Evolutionary conservation across 2,329 filamentous ascomycete species (phyloP).

Genomic region (Parafenestella ontariensis): DNA sequence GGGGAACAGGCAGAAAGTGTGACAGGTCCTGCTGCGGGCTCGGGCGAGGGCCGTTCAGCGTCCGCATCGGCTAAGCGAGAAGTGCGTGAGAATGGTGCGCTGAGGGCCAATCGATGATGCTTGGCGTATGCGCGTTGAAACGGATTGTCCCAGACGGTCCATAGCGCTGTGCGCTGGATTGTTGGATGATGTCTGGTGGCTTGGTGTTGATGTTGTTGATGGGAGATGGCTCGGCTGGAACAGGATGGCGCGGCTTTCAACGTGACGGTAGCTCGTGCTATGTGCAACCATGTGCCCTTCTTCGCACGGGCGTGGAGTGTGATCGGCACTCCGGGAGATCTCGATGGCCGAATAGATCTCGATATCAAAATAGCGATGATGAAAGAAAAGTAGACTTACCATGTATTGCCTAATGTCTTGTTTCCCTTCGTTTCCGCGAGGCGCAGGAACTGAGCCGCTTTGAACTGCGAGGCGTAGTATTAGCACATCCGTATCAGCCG

Average conservation of each 20-base stretch:
- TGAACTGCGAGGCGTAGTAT: slow-evolving; percentile 66
- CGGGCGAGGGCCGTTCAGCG: slow-evolving; percentile 39
- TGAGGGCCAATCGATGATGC: slow-evolving; percentile 36
- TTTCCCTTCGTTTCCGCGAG: slow-evolving; percentile 86
- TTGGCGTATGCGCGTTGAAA: slow-evolving; percentile 45
- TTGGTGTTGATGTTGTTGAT: slow-evolving; percentile 35
- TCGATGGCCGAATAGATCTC: slow-evolving; percentile 21
- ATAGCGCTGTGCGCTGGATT: slow-evolving; percentile 28
- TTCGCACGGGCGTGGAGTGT: slow-evolving; percentile 8
- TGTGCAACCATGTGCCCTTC: slow-evolving; percentile 12
- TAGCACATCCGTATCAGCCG: slow-evolving; percentile 36
- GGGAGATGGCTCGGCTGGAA: slow-evolving; percentile 14
- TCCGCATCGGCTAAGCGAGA: slow-evolving; percentile 42
- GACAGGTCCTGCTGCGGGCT: slow-evolving; percentile 41
- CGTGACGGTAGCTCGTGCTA: slow-evolving; percentile 14
- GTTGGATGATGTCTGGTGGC: slow-evolving; percentile 30
- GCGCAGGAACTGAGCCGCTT: slow-evolving; percentile 88
- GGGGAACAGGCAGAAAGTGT: slow-evolving; percentile 30
- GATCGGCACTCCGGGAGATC: slow-evolving; percentile 27
- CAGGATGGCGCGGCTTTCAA: slow-evolving; percentile 22
- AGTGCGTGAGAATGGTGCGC: slow-evolving; percentile 25
- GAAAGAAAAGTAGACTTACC: slow-evolving; percentile 63
- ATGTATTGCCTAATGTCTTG: slow-evolving; percentile 92
- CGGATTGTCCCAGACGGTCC: slow-evolving; percentile 18
- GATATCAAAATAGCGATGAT: slow-evolving; percentile 15